Conservation (phyloP, 2,329 filamentous ascomycete genomes). For the Nothomitra cinnamomea region DNA sequence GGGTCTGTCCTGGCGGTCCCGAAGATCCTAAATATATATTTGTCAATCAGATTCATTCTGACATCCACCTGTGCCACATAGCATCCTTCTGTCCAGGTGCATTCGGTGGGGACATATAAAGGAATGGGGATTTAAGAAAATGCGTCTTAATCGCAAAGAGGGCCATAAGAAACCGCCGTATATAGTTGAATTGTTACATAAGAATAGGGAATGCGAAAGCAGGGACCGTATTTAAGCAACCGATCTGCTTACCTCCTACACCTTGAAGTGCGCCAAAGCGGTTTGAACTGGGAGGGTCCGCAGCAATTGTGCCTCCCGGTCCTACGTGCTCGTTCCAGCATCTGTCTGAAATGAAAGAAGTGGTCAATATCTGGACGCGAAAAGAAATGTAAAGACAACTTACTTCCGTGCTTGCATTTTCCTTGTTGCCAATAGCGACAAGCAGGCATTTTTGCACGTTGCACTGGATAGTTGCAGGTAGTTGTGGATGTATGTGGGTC, state of each 20-base stretch:
- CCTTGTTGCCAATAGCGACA: conserved; percentile 27
- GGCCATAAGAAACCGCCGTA: not conserved
- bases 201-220: not conserved
- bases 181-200: not conserved
- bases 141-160: too few relatives aligned
- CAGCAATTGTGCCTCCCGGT: conserved; percentile 10
- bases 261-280: conserved; percentile 38
- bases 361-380: not conserved
- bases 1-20: not conserved
- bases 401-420: conserved; percentile 48
- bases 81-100: not conserved
- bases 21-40: not conserved
- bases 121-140: too few relatives aligned
- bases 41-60: too few relatives aligned
- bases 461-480: not conserved
- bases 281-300: conserved; percentile 28
- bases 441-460: not conserved
- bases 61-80: not conserved
- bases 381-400: conserved; percentile 11
- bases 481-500: not conserved
- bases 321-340: conserved; percentile 43
- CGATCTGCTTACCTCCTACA: conserved; percentile 20
- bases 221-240: conserved; percentile 3
- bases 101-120: too few relatives aligned
- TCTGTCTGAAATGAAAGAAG: conserved; percentile 23